Percentiles rank a stretch among this genome's conserved stretches.
Conservation (phyloP, 1,139 yeast species). For the Suhomyces bokatorum region DNA sequence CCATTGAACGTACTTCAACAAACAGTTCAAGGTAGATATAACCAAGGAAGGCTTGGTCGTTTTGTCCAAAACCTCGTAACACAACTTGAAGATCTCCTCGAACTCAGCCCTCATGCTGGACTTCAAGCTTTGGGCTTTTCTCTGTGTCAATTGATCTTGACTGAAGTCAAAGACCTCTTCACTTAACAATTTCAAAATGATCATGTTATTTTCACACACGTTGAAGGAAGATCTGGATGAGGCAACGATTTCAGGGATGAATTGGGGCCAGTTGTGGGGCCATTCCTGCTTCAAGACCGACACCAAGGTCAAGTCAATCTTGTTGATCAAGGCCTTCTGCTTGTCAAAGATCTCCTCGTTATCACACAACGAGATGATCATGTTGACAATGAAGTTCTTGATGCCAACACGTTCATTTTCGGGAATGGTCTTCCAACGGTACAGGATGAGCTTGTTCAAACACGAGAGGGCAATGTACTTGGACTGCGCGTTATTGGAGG, state of each 20-base stretch:
- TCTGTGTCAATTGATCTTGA: slow-evolving; percentile 95
- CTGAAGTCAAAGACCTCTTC: slow-evolving; percentile 96
- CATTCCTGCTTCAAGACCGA: slow-evolving; percentile 96
- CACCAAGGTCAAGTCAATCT: slow-evolving; percentile 90
- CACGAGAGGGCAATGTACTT: slow-evolving; percentile 91
- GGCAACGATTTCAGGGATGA: slow-evolving; percentile 87
- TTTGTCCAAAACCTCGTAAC: slow-evolving; percentile 90
- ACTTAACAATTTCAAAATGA: slow-evolving; percentile 78
- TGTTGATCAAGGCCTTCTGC: slow-evolving; percentile 84
- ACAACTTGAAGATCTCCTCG: slow-evolving; percentile 87
- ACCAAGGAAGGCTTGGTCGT: slow-evolving; percentile 81
- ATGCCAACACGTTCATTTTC: slow-evolving; percentile 85
- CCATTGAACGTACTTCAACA: slow-evolving; percentile 90
- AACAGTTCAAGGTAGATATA: slow-evolving; percentile 79
- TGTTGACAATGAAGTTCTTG: slow-evolving; percentile 86
- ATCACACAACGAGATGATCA: slow-evolving; percentile 91
- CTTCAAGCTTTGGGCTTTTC: slow-evolving; percentile 82
- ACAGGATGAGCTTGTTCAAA: slow-evolving; percentile 83
- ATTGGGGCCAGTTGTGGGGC: slow-evolving; percentile 99
- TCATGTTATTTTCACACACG: slow-evolving; percentile 97
- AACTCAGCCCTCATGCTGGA: slow-evolving; percentile 86
- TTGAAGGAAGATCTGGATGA: slow-evolving; percentile 84
- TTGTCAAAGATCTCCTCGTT: slow-evolving; percentile 73
- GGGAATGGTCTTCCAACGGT: slow-evolving; percentile 92
- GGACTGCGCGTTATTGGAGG: slow-evolving; percentile 77